Percentiles rank a stretch among this genome's conserved stretches.
Evolutionary conservation across 441 rosid genomes (phyloP).

Genomic region (Biscutella laevigata): DNA sequence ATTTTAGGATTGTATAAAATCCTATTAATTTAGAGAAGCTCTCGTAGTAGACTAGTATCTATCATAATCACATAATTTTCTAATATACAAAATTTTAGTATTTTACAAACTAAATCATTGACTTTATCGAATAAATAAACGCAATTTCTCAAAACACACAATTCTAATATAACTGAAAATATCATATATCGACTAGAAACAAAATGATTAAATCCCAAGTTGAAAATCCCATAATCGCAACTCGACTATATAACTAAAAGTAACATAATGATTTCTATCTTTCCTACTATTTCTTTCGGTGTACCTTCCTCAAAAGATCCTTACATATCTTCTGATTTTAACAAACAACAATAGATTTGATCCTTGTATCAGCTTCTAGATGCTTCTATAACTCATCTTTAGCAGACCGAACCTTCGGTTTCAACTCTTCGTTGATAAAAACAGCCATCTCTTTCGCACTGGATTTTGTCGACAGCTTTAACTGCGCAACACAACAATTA

Average conservation of each 20-base stretch:
- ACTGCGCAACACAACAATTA: slow-evolving; percentile 32
- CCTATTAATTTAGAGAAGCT: no score
- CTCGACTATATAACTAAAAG: not conserved
- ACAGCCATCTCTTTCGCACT: slow-evolving; percentile 56
- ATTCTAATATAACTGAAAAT: no score
- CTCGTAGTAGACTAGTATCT: no score
- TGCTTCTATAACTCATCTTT: slow-evolving; percentile 74
- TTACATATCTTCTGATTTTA: not conserved
- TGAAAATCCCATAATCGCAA: not conserved
- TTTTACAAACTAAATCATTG: no score
- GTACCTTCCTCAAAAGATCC: not conserved
- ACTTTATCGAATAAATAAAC: no score
- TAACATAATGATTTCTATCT: slow-evolving; percentile 1
- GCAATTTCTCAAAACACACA: no score
- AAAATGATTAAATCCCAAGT: not conserved
- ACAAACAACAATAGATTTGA: slow-evolving; percentile 27
- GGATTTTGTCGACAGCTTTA: slow-evolving; percentile 50
- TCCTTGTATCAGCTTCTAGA: slow-evolving; percentile 20
- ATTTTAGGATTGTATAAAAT: no score
- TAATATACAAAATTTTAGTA: no score
- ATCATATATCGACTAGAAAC: no score
- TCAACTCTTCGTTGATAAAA: slow-evolving; percentile 45
- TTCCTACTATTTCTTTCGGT: no score
- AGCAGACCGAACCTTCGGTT: slow-evolving; percentile 29
- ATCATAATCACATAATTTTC: no score